A percentile compares a stretch with the other conserved stretches of the same genome.
These are phyloP conservation scores for Candida michaelii DNA, from an alignment of 805 yeast genomes.

Conservation along the genomic window DNA sequence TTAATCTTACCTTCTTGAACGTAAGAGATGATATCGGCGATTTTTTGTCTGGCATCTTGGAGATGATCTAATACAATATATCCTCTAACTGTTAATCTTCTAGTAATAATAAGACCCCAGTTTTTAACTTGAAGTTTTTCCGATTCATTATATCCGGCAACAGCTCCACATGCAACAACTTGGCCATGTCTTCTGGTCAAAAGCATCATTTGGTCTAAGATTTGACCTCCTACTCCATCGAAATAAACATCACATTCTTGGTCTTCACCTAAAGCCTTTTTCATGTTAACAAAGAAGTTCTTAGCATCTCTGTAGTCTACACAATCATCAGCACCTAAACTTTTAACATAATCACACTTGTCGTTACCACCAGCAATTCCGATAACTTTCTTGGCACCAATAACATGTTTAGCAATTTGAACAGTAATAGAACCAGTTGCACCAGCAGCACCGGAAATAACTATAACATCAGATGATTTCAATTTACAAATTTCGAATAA, in stretches of 20 bases:
- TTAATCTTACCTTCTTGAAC: conserved; percentile 20
- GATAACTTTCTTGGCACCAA: conserved; percentile 27
- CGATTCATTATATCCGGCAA: conserved; percentile 34
- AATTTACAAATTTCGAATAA: conserved; percentile 34
- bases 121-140: conserved; percentile 17
- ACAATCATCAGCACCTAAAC: conserved; percentile 52
- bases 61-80: conserved; percentile 22
- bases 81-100: conserved; percentile 21
- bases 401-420: conserved; percentile 29
- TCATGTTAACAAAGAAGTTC: conserved; percentile 15
- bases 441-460: conserved; percentile 35
- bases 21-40: conserved; percentile 14
- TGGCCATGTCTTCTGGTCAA: conserved; percentile 21
- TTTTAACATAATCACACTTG: conserved; percentile 53
- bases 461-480: conserved; percentile 20
- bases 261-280: conserved; percentile 28
- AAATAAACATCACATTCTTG: conserved; percentile 39
- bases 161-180: conserved; percentile 30
- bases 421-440: conserved; percentile 34
- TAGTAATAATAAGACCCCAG: conserved; percentile 24
- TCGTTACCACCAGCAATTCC: conserved; percentile 39
- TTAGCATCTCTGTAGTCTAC: conserved; percentile 53
- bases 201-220: conserved; percentile 18
- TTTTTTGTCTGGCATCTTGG: conserved; percentile 13
- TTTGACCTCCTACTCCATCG: conserved; percentile 26